Conservation (phyloP, 2,329 filamentous ascomycete genomes). For the Xenoacremonium recifei region DNA sequence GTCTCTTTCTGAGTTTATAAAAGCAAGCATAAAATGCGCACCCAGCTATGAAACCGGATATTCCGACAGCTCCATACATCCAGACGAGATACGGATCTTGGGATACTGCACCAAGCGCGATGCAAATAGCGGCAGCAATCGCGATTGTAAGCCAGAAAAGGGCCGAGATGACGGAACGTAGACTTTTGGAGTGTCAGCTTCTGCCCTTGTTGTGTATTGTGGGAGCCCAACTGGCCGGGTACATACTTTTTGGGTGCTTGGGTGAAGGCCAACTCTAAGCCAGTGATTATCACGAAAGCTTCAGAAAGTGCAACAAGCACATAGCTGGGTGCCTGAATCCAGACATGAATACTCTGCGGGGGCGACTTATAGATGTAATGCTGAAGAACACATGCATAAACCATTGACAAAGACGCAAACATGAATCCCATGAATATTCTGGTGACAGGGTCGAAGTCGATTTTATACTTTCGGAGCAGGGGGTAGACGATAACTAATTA, state of each 20-base stretch:
- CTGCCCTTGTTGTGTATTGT: too few species aligned
- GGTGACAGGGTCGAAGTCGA: conserved; percentile 73
- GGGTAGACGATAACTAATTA: conserved; percentile 69
- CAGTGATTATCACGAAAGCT: conserved; percentile 51
- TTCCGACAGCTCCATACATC: conserved; percentile 69
- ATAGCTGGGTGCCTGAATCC: conserved; percentile 53
- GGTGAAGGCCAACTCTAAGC: conserved; percentile 72
- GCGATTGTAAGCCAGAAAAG: conserved; percentile 69
- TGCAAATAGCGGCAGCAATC: conserved; percentile 65
- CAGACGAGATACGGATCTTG: conserved; percentile 67
- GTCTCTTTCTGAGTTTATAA: too few species aligned
- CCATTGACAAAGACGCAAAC: conserved; percentile 58
- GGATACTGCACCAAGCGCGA: conserved; percentile 47
- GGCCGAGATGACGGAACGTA: conserved; percentile 69
- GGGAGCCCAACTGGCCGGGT: too few species aligned
- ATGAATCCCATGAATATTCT: conserved; percentile 71
- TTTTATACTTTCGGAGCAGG: conserved; percentile 57
- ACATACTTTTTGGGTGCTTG: conserved; percentile 75
- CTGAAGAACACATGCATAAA: conserved; percentile 53
- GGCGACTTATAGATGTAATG: conserved; percentile 58
- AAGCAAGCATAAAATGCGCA: conserved; percentile 71
- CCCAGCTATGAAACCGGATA: conserved; percentile 62
- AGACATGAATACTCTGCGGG: conserved; percentile 56
- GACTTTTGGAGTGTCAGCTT: too few species aligned
- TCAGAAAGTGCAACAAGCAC: conserved; percentile 49